These are phyloP conservation scores for Sclerotinia borealis DNA, from an alignment of 2,329 filamentous ascomycete genomes.

Conservation along the genomic window DNA sequence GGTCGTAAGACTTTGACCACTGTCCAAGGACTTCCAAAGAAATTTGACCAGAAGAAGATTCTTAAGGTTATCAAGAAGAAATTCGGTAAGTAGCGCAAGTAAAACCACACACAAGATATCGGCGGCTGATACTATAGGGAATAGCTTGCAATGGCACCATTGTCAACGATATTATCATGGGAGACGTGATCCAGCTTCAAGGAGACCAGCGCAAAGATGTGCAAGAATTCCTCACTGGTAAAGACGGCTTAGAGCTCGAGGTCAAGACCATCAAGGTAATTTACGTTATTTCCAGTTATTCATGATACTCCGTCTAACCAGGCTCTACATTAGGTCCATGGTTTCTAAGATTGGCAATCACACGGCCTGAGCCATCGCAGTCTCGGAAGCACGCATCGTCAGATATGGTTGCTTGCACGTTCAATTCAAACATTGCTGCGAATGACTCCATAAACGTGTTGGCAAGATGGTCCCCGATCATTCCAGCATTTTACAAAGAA, in stretches of 20 bases:
- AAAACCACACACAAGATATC: neutral
- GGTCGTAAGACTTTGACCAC: slow-evolving; percentile 99
- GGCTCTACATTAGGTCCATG: slow-evolving; percentile 43
- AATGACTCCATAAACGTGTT: neutral
- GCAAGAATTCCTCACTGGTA: slow-evolving; percentile 94
- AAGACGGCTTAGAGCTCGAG: slow-evolving; percentile 88
- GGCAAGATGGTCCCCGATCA: slow-evolving; percentile 27
- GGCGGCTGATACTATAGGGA: neutral
- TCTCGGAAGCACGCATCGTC: neutral
- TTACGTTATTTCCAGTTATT: neutral
- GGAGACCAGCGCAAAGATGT: slow-evolving; percentile 99
- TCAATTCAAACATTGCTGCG: neutral
- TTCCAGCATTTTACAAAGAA: slow-evolving; percentile 33
- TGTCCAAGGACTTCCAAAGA: slow-evolving; percentile 96
- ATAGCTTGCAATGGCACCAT: slow-evolving; percentile 99
- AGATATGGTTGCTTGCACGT: neutral
- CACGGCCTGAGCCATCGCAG: slow-evolving; percentile 2
- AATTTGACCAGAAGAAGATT: slow-evolving; percentile 99
- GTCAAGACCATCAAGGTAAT: slow-evolving; percentile 91
- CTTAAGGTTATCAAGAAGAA: slow-evolving; percentile 99
- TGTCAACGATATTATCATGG: slow-evolving; percentile 92
- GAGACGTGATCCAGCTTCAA: slow-evolving; percentile 99
- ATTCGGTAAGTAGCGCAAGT: slow-evolving; percentile 59
- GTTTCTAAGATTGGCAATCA: slow-evolving; percentile 47
- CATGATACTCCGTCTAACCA: slow-evolving; percentile 8